Evolutionary conservation across 2,329 filamentous ascomycete genomes (phyloP).

Genomic region (Escovopsis weberi): DNA sequence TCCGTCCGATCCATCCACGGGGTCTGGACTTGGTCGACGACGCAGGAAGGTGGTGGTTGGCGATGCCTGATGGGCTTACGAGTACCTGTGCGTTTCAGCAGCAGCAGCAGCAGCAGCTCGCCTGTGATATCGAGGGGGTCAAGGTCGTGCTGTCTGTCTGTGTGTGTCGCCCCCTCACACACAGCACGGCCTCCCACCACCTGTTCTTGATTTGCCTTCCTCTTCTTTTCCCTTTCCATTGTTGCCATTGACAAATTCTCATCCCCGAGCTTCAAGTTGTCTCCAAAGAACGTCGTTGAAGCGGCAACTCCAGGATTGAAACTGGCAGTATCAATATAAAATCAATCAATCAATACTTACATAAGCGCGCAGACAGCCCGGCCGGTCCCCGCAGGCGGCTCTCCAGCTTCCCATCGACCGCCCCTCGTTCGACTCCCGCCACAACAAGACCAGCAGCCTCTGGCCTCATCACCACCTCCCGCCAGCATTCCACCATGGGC

Average conservation of each 20-base stretch:
- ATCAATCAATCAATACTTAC: not conserved
- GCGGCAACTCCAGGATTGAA: no score
- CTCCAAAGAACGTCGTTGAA: no score
- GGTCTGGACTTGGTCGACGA: no score
- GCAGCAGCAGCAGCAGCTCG: no score
- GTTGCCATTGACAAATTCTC: not conserved
- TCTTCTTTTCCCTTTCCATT: not conserved
- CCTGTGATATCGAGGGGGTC: no score
- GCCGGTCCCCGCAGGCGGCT: constrained; percentile 5
- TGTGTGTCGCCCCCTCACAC: no score
- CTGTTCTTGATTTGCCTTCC: not conserved
- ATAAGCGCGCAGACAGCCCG: constrained; percentile 1
- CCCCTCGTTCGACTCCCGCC: constrained; percentile 9
- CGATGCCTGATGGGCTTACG: no score
- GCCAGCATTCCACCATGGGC: constrained; percentile 20
- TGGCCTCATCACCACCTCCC: not conserved
- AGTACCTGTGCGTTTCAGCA: no score
- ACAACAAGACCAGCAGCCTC: constrained; percentile 19
- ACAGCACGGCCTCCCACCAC: not conserved
- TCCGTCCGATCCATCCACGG: no score
- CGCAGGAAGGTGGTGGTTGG: no score
- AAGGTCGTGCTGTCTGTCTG: no score
- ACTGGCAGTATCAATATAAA: no score
- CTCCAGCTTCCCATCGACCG: not conserved
- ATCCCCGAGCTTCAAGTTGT: not conserved